Evolutionary conservation across 306 rosid species (phyloP), one percentile per base, ranked within the genome.

Genomic region (Vigna hirtella): DNA sequence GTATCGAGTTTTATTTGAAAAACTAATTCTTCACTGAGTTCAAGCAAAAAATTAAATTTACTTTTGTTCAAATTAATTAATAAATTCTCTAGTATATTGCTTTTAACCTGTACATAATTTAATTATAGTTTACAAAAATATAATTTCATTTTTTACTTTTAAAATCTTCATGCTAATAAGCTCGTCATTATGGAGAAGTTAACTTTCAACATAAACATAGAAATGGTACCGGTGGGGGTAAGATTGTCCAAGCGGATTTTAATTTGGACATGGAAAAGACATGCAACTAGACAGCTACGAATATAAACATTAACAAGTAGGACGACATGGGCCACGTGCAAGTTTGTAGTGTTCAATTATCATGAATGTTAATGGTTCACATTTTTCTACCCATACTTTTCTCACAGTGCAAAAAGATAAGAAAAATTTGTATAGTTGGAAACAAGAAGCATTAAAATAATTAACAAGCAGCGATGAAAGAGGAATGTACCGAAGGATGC

Each of bases 401-500:
- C 38, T 15, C 20, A 26, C 17, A 49, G 50, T 49, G 3, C 30
- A 2, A 70, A 34, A 40, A 52, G 10, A n/a, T 2, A 2, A 0
- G 17, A 8, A 67, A 36, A 66, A 7, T 57, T 14, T 42, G 26
- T 42, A 9, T n/a, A 61, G 63, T 50, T 32, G 4, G 16, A 20
- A 5, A 59, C 3, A 59, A 38, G 7, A 28, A 24, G 2, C 34
- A 6, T 3, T 7, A 9, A 51, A 16, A 63, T 26, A 14, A 24
- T 15, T 6, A 24, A 26, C 7, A 32, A 50, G 28, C 11, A 16
- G 5, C 34, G 8, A 11, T 75, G 70, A 42, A 65, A 72, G 72
- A 64, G n/a, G 26, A 76, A 58, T 4, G 84, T 87, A 96, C 99
- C 99, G 4, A 96, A 96, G 18, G 93, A 77, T 6, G 99, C 98